Base-by-base conservation (phyloP, 1,139 yeast species). In the Geotrichum australiense region DNA sequence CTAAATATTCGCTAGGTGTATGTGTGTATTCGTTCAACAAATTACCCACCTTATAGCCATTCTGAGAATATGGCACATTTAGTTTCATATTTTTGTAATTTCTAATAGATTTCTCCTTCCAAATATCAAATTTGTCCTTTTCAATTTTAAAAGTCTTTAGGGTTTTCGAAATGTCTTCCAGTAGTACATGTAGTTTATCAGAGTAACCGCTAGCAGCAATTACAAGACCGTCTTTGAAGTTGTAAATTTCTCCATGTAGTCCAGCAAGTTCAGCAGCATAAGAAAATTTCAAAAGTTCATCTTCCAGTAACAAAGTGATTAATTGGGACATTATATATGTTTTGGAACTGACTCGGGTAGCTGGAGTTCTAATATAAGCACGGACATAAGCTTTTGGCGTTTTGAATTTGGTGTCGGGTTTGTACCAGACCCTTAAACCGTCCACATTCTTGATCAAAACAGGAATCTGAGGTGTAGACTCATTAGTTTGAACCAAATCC, bases 211-310 rank as follows among this genome's bases (percentile, higher is more conserved):
- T 68, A 15, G 86, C 69, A 38, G 74, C 74, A 31, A 91, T 58
- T 31, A 74, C 73, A 36, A 87, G 57, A 0, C 96, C 95, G 52
- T 81, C 87, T 49, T 81, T 72, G 49, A 81, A 74, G 41, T 75
- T 66, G 31, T 69, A 62, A 33, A 89, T 69, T 3, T 70, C 64
- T 47, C 80, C 78, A 37, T 70, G 66, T 45, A 87, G 70, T 0
- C 93, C 94, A 2, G 93, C 96, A 47, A 87, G 68, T 6, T 79
- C 74, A 0, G 98, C 96, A 57, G 83, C 82, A 55, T 91, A 91
- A 5, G 86, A 78, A 42, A 76, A 66, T 53, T 86, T 89, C 51
- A 80, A 80, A 51, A 91, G 66, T 34, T 75, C 76, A 55, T 89
- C 96, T 43, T 77, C 82, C 31, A 89, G 63, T 45, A 89, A 58